Percentiles rank a stretch among this genome's conserved stretches.
Evolutionary conservation across 2,329 filamentous ascomycete species (phyloP).

Genomic region (Aspergillus piperis): DNA sequence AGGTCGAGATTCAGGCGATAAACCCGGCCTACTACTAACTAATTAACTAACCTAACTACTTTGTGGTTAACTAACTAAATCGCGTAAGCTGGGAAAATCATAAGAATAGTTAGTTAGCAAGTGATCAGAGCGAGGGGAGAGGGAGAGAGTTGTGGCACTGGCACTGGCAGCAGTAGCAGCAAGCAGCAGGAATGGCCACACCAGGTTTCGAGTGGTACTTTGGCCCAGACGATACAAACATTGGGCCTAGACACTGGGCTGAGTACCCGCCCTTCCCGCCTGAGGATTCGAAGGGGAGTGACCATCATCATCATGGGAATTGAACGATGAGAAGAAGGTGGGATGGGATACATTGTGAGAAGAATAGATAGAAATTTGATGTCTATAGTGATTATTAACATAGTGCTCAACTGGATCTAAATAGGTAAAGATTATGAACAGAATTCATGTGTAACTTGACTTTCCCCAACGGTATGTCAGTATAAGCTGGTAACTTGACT

Average conservation of each 20-base stretch:
- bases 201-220: neutral
- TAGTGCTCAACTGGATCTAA: no score
- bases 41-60: no score
- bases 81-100: neutral
- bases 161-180: neutral
- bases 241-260: conserved; percentile 17
- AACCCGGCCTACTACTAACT: neutral
- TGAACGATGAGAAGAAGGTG: neutral
- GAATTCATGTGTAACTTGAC: no score
- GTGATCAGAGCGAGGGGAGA: neutral
- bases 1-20: neutral
- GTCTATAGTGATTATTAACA: no score
- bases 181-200: conserved; percentile 2
- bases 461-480: no score
- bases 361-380: no score
- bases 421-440: no score
- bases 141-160: neutral
- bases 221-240: conserved; percentile 8
- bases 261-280: conserved; percentile 15
- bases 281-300: neutral
- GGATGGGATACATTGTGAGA: no score
- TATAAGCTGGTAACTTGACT: no score
- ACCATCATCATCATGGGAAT: neutral
- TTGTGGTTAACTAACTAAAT: neutral
- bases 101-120: neutral